Conservation (phyloP, 2,329 filamentous ascomycete species). For the Talaromyces albobiverticillius region DNA sequence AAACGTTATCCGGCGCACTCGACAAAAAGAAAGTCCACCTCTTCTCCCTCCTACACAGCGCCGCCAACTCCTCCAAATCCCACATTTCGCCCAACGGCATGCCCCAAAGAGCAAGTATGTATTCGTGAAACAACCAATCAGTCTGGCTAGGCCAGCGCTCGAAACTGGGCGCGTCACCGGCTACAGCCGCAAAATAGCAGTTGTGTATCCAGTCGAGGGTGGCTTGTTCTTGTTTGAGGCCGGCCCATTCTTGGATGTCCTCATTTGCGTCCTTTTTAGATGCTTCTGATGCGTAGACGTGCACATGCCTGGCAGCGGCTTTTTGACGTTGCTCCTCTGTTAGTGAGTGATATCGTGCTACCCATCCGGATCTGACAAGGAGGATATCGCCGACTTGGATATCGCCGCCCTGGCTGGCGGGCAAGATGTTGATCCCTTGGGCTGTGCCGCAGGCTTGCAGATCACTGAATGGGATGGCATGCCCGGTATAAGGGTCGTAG, state of each 20-base stretch:
- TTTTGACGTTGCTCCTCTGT: slow-evolving; percentile 30
- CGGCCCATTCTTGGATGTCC: slow-evolving; percentile 46
- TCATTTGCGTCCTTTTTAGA: slow-evolving; percentile 19
- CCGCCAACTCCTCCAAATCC: slow-evolving; percentile 39
- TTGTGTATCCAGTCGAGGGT: slow-evolving; percentile 67
- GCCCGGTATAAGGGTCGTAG: slow-evolving; percentile 52
- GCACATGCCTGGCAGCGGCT: slow-evolving; percentile 27
- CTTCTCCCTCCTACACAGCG: slow-evolving; percentile 32
- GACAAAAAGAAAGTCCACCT: slow-evolving; percentile 43
- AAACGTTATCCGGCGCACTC: slow-evolving; percentile 41
- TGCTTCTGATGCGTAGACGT: slow-evolving; percentile 8
- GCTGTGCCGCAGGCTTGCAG: slow-evolving; percentile 58
- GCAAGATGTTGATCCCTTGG: slow-evolving; percentile 62
- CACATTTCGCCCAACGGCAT: slow-evolving; percentile 47
- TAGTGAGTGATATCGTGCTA: slow-evolving; percentile 55
- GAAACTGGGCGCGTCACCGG: slow-evolving; percentile 61
- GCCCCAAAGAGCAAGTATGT: slow-evolving; percentile 43
- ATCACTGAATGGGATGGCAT: slow-evolving; percentile 54
- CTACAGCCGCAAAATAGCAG: slow-evolving; percentile 64
- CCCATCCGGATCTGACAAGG: slow-evolving; percentile 62
- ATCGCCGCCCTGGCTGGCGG: slow-evolving; percentile 52
- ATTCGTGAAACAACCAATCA: slow-evolving; percentile 37
- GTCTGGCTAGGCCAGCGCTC: slow-evolving; percentile 58
- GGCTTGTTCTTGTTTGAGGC: slow-evolving; percentile 53
- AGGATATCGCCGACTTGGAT: slow-evolving; percentile 63